Evolutionary conservation across 2,329 filamentous ascomycete species (phyloP).

Genomic region (Pestalotiopsis sp.): DNA sequence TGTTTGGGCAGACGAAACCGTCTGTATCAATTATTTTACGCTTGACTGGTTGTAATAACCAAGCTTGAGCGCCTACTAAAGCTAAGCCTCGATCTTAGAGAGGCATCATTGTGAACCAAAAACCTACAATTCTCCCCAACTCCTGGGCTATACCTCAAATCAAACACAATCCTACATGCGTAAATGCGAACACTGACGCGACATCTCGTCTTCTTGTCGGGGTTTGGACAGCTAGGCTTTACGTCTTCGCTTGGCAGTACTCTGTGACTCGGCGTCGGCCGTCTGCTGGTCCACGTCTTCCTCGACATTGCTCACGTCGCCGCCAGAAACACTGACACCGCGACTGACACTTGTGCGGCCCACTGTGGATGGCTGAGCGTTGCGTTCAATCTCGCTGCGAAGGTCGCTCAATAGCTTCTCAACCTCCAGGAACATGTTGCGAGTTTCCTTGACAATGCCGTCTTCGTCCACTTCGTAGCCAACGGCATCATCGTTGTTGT

Average conservation of each 20-base stretch:
- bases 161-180: neutral
- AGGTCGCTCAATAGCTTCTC: conserved; percentile 77
- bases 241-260: conserved; percentile 28
- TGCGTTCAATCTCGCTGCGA: conserved; percentile 66
- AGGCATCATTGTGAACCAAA: neutral
- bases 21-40: neutral
- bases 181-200: neutral
- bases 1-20: neutral
- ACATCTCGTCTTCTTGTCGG: neutral
- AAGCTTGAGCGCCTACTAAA: neutral
- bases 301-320: conserved; percentile 47
- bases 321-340: conserved; percentile 33
- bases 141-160: neutral
- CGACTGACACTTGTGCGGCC: conserved; percentile 25
- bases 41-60: neutral
- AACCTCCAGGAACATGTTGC: conserved; percentile 87
- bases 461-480: conserved; percentile 77
- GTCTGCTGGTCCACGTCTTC: conserved; percentile 49
- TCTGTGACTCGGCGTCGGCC: conserved; percentile 37
- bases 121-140: neutral
- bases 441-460: conserved; percentile 82
- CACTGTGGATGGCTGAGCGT: conserved; percentile 36
- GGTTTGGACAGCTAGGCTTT: conserved; percentile 22
- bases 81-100: neutral
- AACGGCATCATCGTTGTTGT: conserved; percentile 42